phyloP scores from a whole-genome alignment of 768 basidiomycete species.

The Amanita rimosa region DNA sequence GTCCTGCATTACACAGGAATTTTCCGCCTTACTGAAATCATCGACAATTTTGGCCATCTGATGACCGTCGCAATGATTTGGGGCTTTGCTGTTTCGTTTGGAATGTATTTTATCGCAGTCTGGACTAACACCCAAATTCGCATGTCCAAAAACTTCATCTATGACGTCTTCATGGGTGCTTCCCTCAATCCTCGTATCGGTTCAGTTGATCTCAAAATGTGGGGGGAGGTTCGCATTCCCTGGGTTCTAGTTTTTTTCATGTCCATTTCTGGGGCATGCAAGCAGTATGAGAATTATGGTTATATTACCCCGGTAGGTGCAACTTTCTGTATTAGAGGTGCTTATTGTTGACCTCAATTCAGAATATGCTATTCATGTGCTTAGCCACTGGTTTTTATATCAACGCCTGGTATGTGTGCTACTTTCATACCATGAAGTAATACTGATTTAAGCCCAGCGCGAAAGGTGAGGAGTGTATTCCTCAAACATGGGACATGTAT shows the following conservation, averaged over 20 bases:
- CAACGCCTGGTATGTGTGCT: constrained; percentile 67
- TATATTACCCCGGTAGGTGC: constrained; percentile 71
- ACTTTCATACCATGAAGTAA: background rate
- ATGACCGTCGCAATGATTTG: constrained; percentile 95
- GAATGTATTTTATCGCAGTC: constrained; percentile 73
- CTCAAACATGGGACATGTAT: constrained; percentile 99
- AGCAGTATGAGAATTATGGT: constrained; percentile 89
- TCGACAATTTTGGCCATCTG: constrained; percentile 91
- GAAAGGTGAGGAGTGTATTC: constrained; percentile 92
- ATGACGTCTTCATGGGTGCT: constrained; percentile 97
- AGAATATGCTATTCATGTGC: constrained; percentile 98
- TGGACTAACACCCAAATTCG: constrained; percentile 72
- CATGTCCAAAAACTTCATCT: constrained; percentile 92
- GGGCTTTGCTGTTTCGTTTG: constrained; percentile 72
- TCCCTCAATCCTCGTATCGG: constrained; percentile 89
- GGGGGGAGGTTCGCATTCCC: constrained; percentile 92
- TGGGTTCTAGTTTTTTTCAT: constrained; percentile 96
- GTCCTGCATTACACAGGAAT: constrained; percentile 67
- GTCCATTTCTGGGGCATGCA: constrained; percentile 84
- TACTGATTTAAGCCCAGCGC: constrained; percentile 33
- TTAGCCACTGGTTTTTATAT: constrained; percentile 94
- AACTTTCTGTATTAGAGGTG: background rate
- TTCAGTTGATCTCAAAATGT: constrained; percentile 94
- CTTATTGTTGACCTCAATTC: background rate
- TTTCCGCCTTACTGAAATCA: constrained; percentile 89